Conservation (phyloP, 2,329 filamentous ascomycete genomes). For the Aureobasidium leucospermi region DNA sequence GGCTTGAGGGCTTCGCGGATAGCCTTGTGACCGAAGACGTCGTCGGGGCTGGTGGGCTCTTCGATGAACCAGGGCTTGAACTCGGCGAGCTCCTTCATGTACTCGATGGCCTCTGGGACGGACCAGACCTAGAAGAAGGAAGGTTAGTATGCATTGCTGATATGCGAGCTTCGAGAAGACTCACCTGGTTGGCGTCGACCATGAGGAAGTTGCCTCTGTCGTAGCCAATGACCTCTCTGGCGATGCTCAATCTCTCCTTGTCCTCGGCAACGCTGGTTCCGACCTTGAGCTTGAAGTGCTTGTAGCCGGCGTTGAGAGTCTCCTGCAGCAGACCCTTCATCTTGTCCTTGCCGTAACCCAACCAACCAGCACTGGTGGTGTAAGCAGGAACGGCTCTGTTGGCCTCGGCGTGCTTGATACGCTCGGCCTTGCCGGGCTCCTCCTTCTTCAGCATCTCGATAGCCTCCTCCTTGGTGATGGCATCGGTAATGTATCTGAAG, state of each 20-base stretch:
- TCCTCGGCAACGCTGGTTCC: slow-evolving; percentile 68
- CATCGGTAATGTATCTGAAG: slow-evolving; percentile 91
- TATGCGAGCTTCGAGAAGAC: slow-evolving; percentile 9
- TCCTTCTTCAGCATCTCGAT: slow-evolving; percentile 60
- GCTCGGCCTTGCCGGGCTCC: slow-evolving; percentile 60
- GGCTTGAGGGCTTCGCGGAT: slow-evolving; percentile 72
- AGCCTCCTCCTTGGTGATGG: slow-evolving; percentile 80
- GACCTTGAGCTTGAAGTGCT: slow-evolving; percentile 88
- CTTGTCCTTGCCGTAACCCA: slow-evolving; percentile 85
- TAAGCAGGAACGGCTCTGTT: slow-evolving; percentile 79
- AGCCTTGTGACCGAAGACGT: slow-evolving; percentile 80
- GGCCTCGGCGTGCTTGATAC: slow-evolving; percentile 65
- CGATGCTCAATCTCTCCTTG: slow-evolving; percentile 61
- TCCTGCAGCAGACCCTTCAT: slow-evolving; percentile 68
- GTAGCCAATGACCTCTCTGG: slow-evolving; percentile 72
- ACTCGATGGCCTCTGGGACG: slow-evolving; percentile 78
- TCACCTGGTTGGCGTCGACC: slow-evolving; percentile 83
- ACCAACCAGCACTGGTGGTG: slow-evolving; percentile 83
- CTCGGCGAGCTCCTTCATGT: slow-evolving; percentile 74
- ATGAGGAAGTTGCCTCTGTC: slow-evolving; percentile 79
- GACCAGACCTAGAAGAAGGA: slow-evolving; percentile 57
- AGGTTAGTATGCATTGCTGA: not conserved
- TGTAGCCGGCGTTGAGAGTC: slow-evolving; percentile 69
- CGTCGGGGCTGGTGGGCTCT: slow-evolving; percentile 85
- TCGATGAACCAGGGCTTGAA: slow-evolving; percentile 94